Evolutionary conservation across 306 rosid genomes (phyloP), one percentile per base, ranked within the genome.

Genomic region (Casuarina equisetifolia): DNA sequence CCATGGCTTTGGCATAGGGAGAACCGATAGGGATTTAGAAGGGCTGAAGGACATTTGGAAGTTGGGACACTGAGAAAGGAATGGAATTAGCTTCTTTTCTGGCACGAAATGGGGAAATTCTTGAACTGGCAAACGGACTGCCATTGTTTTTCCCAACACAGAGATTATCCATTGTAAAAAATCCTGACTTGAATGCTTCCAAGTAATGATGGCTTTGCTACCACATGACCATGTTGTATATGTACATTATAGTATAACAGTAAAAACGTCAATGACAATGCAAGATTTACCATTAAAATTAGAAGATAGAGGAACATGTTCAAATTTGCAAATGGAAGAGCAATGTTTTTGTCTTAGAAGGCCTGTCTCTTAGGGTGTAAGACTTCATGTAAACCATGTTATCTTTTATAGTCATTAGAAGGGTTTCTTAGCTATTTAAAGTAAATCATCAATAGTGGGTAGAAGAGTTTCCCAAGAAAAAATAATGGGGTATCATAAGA

Each of bases 131-230:
- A 88, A 91, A 69, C 84, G 72, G 16, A 87, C 86, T 16, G 89
- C 79, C 96, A 90, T 84, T 16, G 9, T 75, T 19, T 19, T 80
- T 85, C 69, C 88, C 91, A 7, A 73, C 80, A 74, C 69, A 12
- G 9, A 88, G 52, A 77, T 91, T 89, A 13, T 83, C 76, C 17
- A 86, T 44, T 4, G 81, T 45, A 55, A 88, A 88, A 81, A 88
- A 87, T 0, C 92, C 90, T 36, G 36, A 9, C 82, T 84, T 83
- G 80, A 83, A 86, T 58, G 92, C 92, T 75, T 86, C 89, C 7
- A 10, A 79, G 3, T 76, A 90, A 53, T 90, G 32, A 25, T 25
- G 32, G 32, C 32, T 25, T 25, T 25, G 32, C 32, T 25, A 25
- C 32, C 32, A 25, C 32, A 25, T 25, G 32, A 25, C 32, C 32